phyloP scores from a whole-genome alignment of 169 alveolate species.

The Theileria parva region DNA sequence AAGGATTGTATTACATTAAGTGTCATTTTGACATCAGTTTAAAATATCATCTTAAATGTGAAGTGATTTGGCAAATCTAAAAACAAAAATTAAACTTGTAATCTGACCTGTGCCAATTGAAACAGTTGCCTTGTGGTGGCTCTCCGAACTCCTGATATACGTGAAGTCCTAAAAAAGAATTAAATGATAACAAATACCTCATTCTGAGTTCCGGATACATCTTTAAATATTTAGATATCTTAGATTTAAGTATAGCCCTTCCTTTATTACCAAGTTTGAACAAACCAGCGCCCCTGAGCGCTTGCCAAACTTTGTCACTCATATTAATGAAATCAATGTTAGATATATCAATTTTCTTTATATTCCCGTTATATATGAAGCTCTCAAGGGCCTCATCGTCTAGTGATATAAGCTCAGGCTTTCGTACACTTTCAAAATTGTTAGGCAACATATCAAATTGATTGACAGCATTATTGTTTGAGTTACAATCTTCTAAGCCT shows the following conservation, averaged over 20 bases:
- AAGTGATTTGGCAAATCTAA: constrained; percentile 57
- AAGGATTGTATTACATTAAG: too few species aligned
- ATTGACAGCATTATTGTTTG: background rate
- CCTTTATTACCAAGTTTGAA: constrained; percentile 68
- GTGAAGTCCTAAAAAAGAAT: constrained; percentile 24
- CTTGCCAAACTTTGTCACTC: constrained; percentile 62
- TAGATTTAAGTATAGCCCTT: constrained; percentile 62
- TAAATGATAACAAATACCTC: constrained; percentile 21
- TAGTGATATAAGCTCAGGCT: background rate
- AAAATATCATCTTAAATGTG: constrained; percentile 45
- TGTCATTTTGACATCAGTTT: background rate
- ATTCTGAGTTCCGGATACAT: constrained; percentile 55
- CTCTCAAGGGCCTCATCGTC: constrained; percentile 16
- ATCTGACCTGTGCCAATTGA: constrained; percentile 60
- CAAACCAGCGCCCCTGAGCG: constrained; percentile 59
- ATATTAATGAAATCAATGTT: constrained; percentile 51
- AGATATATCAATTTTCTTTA: constrained; percentile 36
- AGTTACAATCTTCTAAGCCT: background rate
- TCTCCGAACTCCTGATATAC: constrained; percentile 65
- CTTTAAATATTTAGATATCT: constrained; percentile 64
- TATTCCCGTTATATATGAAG: constrained; percentile 10
- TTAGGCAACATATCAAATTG: background rate
- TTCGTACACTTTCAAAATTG: background rate
- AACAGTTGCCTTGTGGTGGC: constrained; percentile 66
- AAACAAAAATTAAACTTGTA: background rate